Evolutionary conservation across 495 filamentous ascomycete species (phyloP).

Genomic region (Penicillium desertorum): DNA sequence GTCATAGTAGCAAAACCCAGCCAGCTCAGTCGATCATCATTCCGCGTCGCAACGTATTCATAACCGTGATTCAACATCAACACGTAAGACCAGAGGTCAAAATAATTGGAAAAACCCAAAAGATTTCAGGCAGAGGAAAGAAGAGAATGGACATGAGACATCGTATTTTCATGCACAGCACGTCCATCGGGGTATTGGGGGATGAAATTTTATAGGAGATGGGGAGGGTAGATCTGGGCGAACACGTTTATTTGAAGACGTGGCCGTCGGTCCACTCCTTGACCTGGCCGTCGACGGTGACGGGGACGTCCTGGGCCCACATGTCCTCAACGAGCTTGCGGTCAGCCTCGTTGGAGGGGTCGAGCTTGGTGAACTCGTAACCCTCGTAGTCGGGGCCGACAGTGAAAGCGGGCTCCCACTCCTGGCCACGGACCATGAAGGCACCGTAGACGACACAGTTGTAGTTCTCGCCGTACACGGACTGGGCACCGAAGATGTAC

Average conservation of each 20-base stretch:
- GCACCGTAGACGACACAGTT: slow-evolving; percentile 87
- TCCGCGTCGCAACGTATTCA: slow-evolving; percentile 34
- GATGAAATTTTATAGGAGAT: slow-evolving; percentile 16
- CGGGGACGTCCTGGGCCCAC: slow-evolving; percentile 88
- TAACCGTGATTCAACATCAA: slow-evolving; percentile 36
- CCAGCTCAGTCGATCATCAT: slow-evolving; percentile 27
- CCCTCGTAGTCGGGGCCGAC: slow-evolving; percentile 97
- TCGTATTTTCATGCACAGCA: slow-evolving; percentile 12
- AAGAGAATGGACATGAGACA: slow-evolving; percentile 14
- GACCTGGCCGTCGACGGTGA: slow-evolving; percentile 76
- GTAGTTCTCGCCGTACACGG: slow-evolving; percentile 84
- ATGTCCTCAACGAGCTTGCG: slow-evolving; percentile 78
- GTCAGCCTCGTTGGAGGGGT: slow-evolving; percentile 79
- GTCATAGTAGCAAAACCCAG: slow-evolving; percentile 5
- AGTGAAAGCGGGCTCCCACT: slow-evolving; percentile 82
- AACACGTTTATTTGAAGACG: slow-evolving; percentile 89
- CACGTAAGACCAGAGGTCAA: slow-evolving; percentile 25
- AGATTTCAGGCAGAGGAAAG: slow-evolving; percentile 12
- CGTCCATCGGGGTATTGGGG: slow-evolving; percentile 27
- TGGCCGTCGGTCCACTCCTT: slow-evolving; percentile 82
- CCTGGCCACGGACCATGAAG: slow-evolving; percentile 91
- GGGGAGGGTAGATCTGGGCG: slow-evolving; percentile 10
- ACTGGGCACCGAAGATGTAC: slow-evolving; percentile 92
- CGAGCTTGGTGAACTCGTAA: slow-evolving; percentile 94
- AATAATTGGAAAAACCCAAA: slow-evolving; percentile 23